These are phyloP conservation scores for Lenzites betulinus DNA, from an alignment of 768 basidiomycete genomes.

Conservation along the genomic window DNA sequence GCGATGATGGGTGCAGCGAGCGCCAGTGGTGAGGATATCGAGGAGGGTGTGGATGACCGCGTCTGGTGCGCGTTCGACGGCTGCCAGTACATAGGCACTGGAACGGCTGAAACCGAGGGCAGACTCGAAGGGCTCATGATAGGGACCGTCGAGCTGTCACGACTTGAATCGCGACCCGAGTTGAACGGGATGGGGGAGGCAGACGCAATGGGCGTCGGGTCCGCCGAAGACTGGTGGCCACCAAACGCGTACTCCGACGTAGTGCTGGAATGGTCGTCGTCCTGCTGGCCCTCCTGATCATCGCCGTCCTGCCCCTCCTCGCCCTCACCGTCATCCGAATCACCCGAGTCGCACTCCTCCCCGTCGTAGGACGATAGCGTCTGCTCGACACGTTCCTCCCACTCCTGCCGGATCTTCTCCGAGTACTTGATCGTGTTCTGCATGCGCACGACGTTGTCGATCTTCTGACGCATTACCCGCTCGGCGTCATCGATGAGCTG, in stretches of 20 bases:
- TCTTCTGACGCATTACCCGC: slow-evolving; percentile 88
- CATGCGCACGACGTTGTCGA: slow-evolving; percentile 93
- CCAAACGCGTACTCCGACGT: slow-evolving; percentile 65
- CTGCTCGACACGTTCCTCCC: slow-evolving; percentile 86
- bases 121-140: slow-evolving; percentile 24
- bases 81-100: slow-evolving; percentile 40
- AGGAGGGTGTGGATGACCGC: slow-evolving; percentile 86
- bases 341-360: slow-evolving; percentile 49
- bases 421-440: slow-evolving; percentile 96
- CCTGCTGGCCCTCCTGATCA: slow-evolving; percentile 25
- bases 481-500: slow-evolving; percentile 88
- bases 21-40: slow-evolving; percentile 84
- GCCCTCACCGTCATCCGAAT: slow-evolving; percentile 41
- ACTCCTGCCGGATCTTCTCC: slow-evolving; percentile 96
- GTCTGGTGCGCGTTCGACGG: slow-evolving; percentile 56
- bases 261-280: slow-evolving; percentile 60
- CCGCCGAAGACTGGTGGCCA: slow-evolving; percentile 47
- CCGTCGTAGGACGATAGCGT: slow-evolving; percentile 61
- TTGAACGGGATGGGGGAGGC: slow-evolving; percentile 41
- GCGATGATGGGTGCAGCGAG: slow-evolving; percentile 84
- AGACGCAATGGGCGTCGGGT: slow-evolving; percentile 72
- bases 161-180: slow-evolving; percentile 17
- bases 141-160: slow-evolving; percentile 14
- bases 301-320: slow-evolving; percentile 24
- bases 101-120: slow-evolving; percentile 30